phyloP scores from a whole-genome alignment of 768 basidiomycete genomes.

The Auriscalpium orientale region DNA sequence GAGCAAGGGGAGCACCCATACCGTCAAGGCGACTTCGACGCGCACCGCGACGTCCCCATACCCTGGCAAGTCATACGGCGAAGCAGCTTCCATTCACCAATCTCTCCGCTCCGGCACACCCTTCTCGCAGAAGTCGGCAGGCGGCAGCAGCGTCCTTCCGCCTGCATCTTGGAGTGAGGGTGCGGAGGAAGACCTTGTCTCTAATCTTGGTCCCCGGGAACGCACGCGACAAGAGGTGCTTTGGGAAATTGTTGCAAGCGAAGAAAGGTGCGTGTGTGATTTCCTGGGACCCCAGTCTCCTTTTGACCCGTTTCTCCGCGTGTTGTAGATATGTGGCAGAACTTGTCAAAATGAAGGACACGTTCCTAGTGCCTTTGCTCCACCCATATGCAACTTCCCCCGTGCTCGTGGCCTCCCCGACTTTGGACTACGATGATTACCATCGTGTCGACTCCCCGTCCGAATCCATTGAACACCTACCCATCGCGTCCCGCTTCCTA shows the following conservation, averaged over 20 bases:
- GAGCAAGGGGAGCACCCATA: conserved; percentile 36
- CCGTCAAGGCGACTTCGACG: conserved; percentile 46
- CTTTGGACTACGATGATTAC: conserved; percentile 63
- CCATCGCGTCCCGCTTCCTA: conserved; percentile 91
- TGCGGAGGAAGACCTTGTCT: conserved; percentile 89
- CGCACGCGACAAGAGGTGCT: conserved; percentile 93
- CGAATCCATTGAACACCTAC: conserved; percentile 68
- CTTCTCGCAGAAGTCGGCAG: conserved; percentile 68
- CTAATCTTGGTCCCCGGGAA: conserved; percentile 88
- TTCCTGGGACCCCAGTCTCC: conserved; percentile 1
- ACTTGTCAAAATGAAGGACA: conserved; percentile 85
- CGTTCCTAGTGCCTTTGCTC: conserved; percentile 83
- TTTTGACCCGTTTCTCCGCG: conserved; percentile 3
- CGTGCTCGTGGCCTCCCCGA: conserved; percentile 44
- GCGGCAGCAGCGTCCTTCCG: conserved; percentile 65
- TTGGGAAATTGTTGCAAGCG: conserved; percentile 94
- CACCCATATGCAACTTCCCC: conserved; percentile 72
- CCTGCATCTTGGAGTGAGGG: conserved; percentile 89
- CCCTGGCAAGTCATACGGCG: conserved; percentile 38
- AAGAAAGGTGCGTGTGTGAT: conserved; percentile 65
- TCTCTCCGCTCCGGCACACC: conserved; percentile 78
- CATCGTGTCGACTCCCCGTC: conserved; percentile 51
- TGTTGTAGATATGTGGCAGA: conserved; percentile 80
- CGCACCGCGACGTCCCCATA: conserved; percentile 60
- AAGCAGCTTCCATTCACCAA: conserved; percentile 44